These are phyloP conservation scores for Lactarius trivialis DNA, from an alignment of 768 basidiomycete genomes.

Conservation along the genomic window DNA sequence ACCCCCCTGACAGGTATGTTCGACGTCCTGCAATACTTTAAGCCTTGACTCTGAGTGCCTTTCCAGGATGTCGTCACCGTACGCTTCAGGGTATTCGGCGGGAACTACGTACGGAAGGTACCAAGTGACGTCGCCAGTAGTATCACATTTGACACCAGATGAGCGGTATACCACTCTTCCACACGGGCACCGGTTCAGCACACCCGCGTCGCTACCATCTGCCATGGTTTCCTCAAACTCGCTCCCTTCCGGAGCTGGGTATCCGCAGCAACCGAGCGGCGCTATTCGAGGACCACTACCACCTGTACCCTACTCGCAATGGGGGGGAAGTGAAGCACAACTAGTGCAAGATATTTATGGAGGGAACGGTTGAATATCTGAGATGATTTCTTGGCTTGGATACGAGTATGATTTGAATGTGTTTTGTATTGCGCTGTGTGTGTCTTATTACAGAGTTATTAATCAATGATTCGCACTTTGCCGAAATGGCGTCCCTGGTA, in stretches of 20 bases:
- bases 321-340: conserved; percentile 13
- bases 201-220: not conserved
- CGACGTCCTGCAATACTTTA: not conserved
- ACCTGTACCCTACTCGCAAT: not conserved
- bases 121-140: not conserved
- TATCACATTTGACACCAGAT: not conserved
- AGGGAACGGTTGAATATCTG: not conserved
- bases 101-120: not conserved
- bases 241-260: not conserved
- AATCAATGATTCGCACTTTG: conserved; percentile 7
- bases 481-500: conserved; percentile 2
- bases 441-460: not conserved
- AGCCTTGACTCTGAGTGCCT: not conserved
- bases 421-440: not conserved
- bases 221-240: not conserved
- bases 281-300: conserved; percentile 6
- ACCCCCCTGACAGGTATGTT: conserved; percentile 6
- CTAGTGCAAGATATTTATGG: conserved; percentile 15
- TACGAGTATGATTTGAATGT: not conserved
- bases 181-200: not conserved
- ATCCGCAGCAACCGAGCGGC: not conserved
- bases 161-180: not conserved
- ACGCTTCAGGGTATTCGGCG: conserved; percentile 3
- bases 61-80: not conserved
- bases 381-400: not conserved